Evolutionary conservation across 2,329 filamentous ascomycete genomes (phyloP), one percentile per base, ranked within the genome.

Genomic region (Fragosphaeria purpurea): DNA sequence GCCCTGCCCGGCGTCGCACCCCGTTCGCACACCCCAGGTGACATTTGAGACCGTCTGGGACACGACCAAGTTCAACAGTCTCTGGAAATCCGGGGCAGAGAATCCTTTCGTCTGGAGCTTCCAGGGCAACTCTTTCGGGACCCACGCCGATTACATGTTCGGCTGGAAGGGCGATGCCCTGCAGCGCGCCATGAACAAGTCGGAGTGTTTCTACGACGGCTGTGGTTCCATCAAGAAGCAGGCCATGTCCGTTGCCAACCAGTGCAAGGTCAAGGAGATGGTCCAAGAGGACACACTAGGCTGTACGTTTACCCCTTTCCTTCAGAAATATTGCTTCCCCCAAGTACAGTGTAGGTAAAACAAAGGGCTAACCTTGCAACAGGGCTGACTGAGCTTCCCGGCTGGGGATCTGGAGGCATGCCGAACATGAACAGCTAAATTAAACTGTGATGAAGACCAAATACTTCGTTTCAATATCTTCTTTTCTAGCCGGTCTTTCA

Each of bases 141-240:
- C 59, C 40, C 62, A 64, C 46, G 62, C 61, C 32, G 63, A 65
- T 44, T 65, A 65, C 48, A 48, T 64, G 33, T 64, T 64, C 46
- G 61, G 51, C 22, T 63, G 62, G 62, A n/a, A 41, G 48, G 61
- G 60, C 51, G 61, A 65, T 48, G 49, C 60, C 6, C 58, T 65
- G 13, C 61, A 65, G 53, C 59, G 48, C 7, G 55, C 56, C 34
- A 57, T 57, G 56, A 47, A 65, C 53, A 62, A 68, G 56, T 68
- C 67, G 48, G 50, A 51, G 41, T 70, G 67, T 64, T 66, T 69
- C 57, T 69, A 65, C 46, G 66, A 63, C 48, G 62, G 61, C 52
- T 63, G 61, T 48, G 61, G 62, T 13, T 60, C 60, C 41, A 61
- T 64, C 57, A 61, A 56, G 51, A 63, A 63, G 58, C 62, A 65